A percentile compares a stretch with the other conserved stretches of the same genome.
These are phyloP conservation scores for Colletotrichum sp. DNA, from an alignment of 2,329 filamentous ascomycete genomes.

Conservation along the genomic window DNA sequence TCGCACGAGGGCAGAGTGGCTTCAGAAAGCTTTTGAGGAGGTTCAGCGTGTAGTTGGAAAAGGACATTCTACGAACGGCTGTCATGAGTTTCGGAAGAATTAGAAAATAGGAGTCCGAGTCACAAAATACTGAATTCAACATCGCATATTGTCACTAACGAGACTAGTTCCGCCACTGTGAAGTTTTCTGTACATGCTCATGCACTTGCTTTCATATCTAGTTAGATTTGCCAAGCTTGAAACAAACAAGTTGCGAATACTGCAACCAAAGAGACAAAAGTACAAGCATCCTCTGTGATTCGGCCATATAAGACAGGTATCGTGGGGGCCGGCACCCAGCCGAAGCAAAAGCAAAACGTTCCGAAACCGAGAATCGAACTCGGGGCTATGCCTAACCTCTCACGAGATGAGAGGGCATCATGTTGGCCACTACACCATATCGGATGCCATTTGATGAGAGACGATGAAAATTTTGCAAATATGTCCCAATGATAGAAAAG, in stretches of 20 bases:
- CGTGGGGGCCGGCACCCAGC: background rate
- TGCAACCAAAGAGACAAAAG: background rate
- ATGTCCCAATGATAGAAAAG: background rate
- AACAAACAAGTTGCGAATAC: background rate
- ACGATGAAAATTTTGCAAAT: background rate
- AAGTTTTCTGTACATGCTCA: background rate
- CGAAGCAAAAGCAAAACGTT: background rate
- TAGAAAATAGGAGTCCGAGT: background rate
- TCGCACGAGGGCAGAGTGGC: background rate
- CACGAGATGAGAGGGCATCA: background rate
- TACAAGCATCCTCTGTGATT: background rate
- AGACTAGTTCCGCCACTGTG: background rate
- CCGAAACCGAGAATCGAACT: background rate
- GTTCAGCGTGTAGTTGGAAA: background rate
- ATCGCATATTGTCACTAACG: background rate
- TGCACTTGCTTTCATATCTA: background rate
- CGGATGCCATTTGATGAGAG: background rate
- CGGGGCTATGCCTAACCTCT: background rate
- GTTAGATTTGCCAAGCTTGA: background rate
- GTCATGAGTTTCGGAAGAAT: background rate
- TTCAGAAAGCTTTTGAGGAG: background rate
- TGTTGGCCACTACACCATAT: slow-evolving; percentile 1
- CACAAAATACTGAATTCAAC: background rate
- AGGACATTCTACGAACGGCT: background rate
- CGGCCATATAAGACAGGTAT: background rate